Conservation (phyloP, 495 filamentous ascomycete species). For the Talaromyces stipitatus region DNA sequence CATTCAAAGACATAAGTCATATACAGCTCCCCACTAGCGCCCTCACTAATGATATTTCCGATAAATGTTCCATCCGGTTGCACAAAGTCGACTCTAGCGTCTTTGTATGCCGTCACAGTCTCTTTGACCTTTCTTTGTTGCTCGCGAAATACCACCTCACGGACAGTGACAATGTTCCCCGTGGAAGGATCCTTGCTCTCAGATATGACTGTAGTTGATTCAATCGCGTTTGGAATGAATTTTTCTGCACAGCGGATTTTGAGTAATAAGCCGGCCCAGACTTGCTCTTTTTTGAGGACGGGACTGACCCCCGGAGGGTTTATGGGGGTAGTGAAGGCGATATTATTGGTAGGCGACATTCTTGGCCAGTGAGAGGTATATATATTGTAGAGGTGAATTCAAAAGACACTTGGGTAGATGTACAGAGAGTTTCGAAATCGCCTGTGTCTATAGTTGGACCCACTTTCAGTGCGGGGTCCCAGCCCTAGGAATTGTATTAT, state of each 20-base stretch:
- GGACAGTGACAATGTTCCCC: slow-evolving; percentile 18
- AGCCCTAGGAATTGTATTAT: no score
- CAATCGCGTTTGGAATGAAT: slow-evolving; percentile 42
- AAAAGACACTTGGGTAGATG: no score
- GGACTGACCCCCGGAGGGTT: slow-evolving; percentile 37
- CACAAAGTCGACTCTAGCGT: slow-evolving; percentile 25
- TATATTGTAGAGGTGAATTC: background rate
- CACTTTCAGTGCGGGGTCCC: no score
- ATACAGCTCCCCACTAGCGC: slow-evolving; percentile 31
- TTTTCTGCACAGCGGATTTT: slow-evolving; percentile 43
- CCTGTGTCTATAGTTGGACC: no score
- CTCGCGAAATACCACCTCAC: slow-evolving; percentile 20
- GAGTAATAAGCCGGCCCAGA: slow-evolving; percentile 44
- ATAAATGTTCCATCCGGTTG: slow-evolving; percentile 27
- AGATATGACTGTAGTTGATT: slow-evolving; percentile 26
- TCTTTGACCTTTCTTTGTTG: slow-evolving; percentile 15
- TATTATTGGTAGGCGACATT: slow-evolving; percentile 26
- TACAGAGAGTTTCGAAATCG: no score
- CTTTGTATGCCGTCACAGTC: slow-evolving; percentile 17
- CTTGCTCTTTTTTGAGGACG: slow-evolving; percentile 32
- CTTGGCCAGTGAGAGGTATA: background rate
- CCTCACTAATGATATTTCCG: slow-evolving; percentile 44
- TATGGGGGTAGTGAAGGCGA: slow-evolving; percentile 45
- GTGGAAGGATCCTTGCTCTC: slow-evolving; percentile 25
- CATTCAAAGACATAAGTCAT: slow-evolving; percentile 53